A percentile compares a stretch with the other conserved stretches of the same genome.
These are phyloP conservation scores for Rhynchospora tenuis DNA, from an alignment of 176 grass and related monocot genomes.

Conservation along the genomic window DNA sequence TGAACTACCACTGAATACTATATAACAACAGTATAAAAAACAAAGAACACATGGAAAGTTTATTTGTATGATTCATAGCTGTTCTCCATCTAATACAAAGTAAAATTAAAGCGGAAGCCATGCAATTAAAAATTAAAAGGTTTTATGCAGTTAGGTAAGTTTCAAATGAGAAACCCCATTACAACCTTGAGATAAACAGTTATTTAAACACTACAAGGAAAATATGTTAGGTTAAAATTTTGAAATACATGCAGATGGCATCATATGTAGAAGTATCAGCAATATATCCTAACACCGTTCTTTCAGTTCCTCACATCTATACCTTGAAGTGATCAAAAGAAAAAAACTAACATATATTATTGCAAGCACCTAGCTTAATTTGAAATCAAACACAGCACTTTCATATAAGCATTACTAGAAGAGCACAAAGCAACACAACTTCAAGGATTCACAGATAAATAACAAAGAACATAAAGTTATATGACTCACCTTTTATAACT, in stretches of 20 bases:
- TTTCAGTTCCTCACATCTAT: neutral
- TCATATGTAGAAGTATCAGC: neutral
- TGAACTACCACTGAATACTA: neutral
- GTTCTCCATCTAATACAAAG: neutral
- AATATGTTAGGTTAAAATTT: neutral
- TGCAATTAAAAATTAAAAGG: neutral
- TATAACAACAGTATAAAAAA: neutral
- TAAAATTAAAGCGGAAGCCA: neutral
- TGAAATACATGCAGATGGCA: neutral
- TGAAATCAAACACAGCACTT: neutral
- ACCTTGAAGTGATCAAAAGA: neutral
- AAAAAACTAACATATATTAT: neutral
- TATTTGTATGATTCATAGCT: neutral
- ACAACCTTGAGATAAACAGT: neutral
- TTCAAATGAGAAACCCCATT: neutral
- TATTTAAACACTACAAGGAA: neutral
- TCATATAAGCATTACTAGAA: neutral
- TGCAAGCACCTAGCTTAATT: neutral
- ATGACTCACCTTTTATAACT: conserved; percentile 77
- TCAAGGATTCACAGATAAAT: neutral
- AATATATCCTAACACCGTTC: neutral
- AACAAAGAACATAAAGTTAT: neutral
- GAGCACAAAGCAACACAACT: neutral
- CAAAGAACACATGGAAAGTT: neutral
- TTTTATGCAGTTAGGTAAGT: neutral